phyloP scores from a whole-genome alignment of 83 land plant genomes.

The Isoetes engelmannii region DNA sequence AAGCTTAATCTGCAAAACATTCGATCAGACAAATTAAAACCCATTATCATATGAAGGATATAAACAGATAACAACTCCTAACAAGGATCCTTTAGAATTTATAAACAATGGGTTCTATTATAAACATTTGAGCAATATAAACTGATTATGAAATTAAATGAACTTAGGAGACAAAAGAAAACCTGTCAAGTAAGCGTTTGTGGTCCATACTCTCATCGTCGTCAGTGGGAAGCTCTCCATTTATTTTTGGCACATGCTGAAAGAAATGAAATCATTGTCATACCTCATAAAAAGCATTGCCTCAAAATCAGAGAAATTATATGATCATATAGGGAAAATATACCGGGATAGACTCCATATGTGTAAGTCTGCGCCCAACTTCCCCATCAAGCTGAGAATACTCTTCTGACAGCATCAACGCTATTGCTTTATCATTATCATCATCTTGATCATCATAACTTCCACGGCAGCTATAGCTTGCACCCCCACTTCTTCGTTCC shows the following conservation, averaged over 20 bases:
- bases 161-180: too few relatives aligned
- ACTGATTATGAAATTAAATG: too few relatives aligned
- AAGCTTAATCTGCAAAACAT: constrained; percentile 38
- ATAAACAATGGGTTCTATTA: background rate
- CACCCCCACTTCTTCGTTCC: background rate
- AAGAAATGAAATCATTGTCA: background rate
- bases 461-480: background rate
- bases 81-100: background rate
- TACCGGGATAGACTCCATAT: constrained; percentile 67
- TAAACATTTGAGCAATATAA: too few relatives aligned
- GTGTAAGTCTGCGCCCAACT: constrained; percentile 55
- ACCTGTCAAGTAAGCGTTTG: constrained; percentile 62
- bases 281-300: background rate
- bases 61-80: too few relatives aligned
- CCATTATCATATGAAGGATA: too few relatives aligned
- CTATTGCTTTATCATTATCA: constrained; percentile 25
- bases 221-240: constrained; percentile 66
- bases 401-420: constrained; percentile 45
- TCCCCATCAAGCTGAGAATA: constrained; percentile 55
- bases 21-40: too few relatives aligned
- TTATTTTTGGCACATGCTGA: constrained; percentile 77
- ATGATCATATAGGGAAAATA: constrained; percentile 14
- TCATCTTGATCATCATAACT: constrained; percentile 12
- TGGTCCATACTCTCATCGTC: constrained; percentile 72
- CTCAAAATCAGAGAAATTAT: background rate